A percentile compares a stretch with the other conserved stretches of the same genome.
Conservation (phyloP, 2,329 filamentous ascomycete species). For the Colletotrichum paranaense region DNA sequence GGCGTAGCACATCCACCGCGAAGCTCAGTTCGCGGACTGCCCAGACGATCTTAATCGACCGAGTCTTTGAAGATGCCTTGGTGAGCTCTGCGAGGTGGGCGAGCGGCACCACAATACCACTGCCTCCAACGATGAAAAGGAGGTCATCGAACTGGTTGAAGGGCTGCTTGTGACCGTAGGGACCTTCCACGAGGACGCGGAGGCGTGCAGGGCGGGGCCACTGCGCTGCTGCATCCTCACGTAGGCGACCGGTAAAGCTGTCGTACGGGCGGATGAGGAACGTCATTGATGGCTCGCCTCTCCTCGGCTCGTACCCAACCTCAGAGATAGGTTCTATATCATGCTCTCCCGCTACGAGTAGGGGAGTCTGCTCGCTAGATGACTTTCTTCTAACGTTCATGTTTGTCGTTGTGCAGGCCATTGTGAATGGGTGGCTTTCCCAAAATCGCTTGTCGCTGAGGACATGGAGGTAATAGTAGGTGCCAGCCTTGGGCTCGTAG, state of each 20-base stretch:
- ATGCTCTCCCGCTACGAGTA: conserved; percentile 40
- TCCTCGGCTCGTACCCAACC: conserved; percentile 14
- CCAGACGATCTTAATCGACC: conserved; percentile 53
- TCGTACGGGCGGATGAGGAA: conserved; percentile 60
- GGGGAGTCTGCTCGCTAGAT: conserved; percentile 45
- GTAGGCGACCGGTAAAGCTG: conserved; percentile 54
- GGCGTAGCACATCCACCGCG: conserved; percentile 46
- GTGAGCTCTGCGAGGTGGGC: conserved; percentile 50
- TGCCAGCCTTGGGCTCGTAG: conserved; percentile 52
- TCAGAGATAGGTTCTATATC: conserved; percentile 27
- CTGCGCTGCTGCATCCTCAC: conserved; percentile 41
- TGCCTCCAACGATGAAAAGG: conserved; percentile 57
- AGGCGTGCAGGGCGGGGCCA: conserved; percentile 42
- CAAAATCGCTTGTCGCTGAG: conserved; percentile 53
- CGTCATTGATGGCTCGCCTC: conserved; percentile 43
- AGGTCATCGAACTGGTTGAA: conserved; percentile 52
- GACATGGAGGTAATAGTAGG: conserved; percentile 58
- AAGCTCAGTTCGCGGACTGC: conserved; percentile 54
- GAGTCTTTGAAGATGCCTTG: conserved; percentile 24
- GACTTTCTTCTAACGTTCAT: conserved; percentile 32
- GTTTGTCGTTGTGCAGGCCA: conserved; percentile 45
- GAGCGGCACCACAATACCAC: conserved; percentile 55
- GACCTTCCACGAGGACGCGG: conserved; percentile 56
- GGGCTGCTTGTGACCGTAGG: conserved; percentile 54
- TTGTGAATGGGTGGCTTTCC: conserved; percentile 64